These are phyloP conservation scores for Ogataea nakhonphanomensis DNA, from an alignment of 805 yeast species.

Conservation along the genomic window DNA sequence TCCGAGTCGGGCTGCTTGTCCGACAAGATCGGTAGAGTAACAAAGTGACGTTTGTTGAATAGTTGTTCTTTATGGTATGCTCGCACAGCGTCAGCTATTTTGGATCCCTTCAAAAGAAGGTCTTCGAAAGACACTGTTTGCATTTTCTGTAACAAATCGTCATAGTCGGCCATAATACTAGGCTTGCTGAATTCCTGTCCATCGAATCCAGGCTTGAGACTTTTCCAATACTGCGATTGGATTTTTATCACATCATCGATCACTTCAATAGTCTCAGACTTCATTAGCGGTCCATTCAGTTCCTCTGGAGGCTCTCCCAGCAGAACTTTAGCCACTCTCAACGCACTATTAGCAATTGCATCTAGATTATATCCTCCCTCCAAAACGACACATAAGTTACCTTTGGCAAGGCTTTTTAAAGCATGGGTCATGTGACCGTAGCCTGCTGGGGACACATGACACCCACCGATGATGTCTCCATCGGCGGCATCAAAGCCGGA, in stretches of 20 bases:
- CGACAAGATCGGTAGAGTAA: constrained; percentile 61
- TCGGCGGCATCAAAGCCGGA: constrained; percentile 99
- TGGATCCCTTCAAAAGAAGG: constrained; percentile 41
- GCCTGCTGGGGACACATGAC: constrained; percentile 93
- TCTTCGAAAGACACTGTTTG: constrained; percentile 38
- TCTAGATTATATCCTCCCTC: constrained; percentile 98
- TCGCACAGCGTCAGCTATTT: constrained; percentile 72
- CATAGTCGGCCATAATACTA: constrained; percentile 29
- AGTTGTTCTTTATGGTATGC: constrained; percentile 61
- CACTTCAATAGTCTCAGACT: constrained; percentile 71
- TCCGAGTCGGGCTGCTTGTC: constrained; percentile 41
- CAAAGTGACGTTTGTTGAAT: constrained; percentile 53
- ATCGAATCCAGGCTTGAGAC: constrained; percentile 64
- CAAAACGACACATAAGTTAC: constrained; percentile 81
- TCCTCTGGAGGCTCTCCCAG: constrained; percentile 95
- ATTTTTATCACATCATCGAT: constrained; percentile 74
- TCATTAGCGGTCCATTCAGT: constrained; percentile 62
- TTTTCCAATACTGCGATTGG: constrained; percentile 87
- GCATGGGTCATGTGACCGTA: constrained; percentile 95
- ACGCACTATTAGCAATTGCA: constrained; percentile 83
- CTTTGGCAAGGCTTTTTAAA: constrained; percentile 83
- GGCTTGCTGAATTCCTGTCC: constrained; percentile 34
- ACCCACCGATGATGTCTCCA: constrained; percentile 95
- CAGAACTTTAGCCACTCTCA: constrained; percentile 86
- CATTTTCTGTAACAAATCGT: constrained; percentile 38